Base-by-base conservation (phyloP, 805 yeast species). In the Teunomyces tritomae region DNA sequence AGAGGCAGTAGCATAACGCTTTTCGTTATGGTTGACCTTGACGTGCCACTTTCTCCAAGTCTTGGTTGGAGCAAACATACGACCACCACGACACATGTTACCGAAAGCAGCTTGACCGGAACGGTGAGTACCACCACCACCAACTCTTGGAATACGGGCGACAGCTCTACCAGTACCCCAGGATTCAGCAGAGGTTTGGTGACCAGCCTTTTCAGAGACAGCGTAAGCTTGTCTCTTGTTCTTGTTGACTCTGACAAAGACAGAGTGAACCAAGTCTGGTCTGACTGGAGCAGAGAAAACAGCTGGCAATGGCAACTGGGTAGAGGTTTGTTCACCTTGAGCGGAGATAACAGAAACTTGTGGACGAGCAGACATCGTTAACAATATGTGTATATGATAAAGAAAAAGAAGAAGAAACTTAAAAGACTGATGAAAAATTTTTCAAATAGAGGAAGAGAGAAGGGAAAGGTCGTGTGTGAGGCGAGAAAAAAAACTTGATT, bases 161-260 rank as follows among this genome's bases (percentile, higher is more conserved):
- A 94, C 97, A 80, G 99, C 99, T 84, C 99, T 91, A 85, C 99
- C 99, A 68, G 99, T 94, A 90, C 99, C 99, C 99, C 99, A 94
- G 59, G 99, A 94, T 82, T 90, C 97, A 76, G 99, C 99, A 58
- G 98, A 92, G 79, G 97, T 91, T 83, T 94, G 98, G 86, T 89
- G 96, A 83, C 99, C 99, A 72, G 99, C 99, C 82, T 90, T 88
- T 76, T 85, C 90, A 67, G 98, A 86, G 67, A 94, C 99, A 75
- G 99, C 97, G 87, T 94, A 94, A 78, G 99, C 97, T 83, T 94
- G 99, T 82, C 99, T 90, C 90, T 92, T 92, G 96, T 94, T 94
- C 94, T 94, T 94, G 95, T 91, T 91, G 68, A 94, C 89, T 74
- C 91, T 87, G 75, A 91, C 88, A 87, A 90, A 94, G 67, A 94